Evolutionary conservation across 805 yeast genomes (phyloP), one percentile per base, ranked within the genome.

Genomic region (Zygotorulaspora chibaensis): DNA sequence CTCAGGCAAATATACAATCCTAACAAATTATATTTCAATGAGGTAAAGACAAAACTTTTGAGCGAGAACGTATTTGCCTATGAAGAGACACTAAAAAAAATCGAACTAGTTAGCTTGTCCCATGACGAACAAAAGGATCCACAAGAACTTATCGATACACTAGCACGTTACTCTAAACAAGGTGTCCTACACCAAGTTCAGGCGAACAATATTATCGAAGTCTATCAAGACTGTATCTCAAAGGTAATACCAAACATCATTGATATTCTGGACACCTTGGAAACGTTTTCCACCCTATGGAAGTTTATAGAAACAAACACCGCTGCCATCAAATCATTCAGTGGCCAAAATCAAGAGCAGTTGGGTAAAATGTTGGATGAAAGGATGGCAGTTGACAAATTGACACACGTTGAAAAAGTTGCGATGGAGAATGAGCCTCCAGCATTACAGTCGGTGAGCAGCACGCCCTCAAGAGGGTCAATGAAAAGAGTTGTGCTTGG

Each of bases 1-100:
- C 30, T 52, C 8, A 58, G 62, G 36, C 65, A 62, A 37, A 40
- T 63, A 8, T 62, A 57, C 43, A 13, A 58, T 13, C 63, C 68
- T 1, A 62, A 61, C 40, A 52, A 45, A 40, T 16, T 20, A 1
- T 52, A 46, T 36, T 54, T 65, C 18, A 43, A 50, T 2, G 47
- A 50, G 30, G 30, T 41, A 2, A 46, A 41, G 25, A 54, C 59
- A 8, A 56, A 52, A 34, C 38, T 63, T 25, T 41, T 46, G 10
- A 46, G 58, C 7, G 47, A 52, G 29, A 64, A 63, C 40, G 56
- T 57, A 7, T 52, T 44, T 38, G 62, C 56, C 17, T 63, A 55
- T 40, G 55, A 53, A 27, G 55, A 45, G n/a, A 29, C 54, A 1
- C 20, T 61, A 36, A 27, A 43, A 6, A 52, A 50, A 17, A 9